A percentile compares a stretch with the other conserved stretches of the same genome.
These are phyloP conservation scores for Pseudogymnoascus sp. DNA, from an alignment of 2,329 filamentous ascomycete species.

Conservation along the genomic window DNA sequence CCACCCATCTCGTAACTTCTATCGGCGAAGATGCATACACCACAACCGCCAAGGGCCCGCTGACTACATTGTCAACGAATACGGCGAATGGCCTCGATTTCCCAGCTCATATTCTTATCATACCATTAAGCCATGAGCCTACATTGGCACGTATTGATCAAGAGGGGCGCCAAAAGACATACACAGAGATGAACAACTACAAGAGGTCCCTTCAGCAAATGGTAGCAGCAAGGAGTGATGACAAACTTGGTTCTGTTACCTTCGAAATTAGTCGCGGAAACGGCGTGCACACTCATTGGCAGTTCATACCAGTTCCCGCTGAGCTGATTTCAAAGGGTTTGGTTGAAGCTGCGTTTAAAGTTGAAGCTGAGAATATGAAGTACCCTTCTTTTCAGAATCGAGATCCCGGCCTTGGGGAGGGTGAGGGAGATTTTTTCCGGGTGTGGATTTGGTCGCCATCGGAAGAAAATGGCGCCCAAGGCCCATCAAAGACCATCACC, in stretches of 20 bases:
- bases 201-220: constrained; percentile 69
- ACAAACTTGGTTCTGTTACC: constrained; percentile 70
- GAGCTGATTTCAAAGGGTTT: constrained; percentile 62
- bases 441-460: constrained; percentile 64
- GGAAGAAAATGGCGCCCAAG: constrained; percentile 33
- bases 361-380: constrained; percentile 69
- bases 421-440: constrained; percentile 64
- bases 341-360: constrained; percentile 80
- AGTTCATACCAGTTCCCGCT: constrained; percentile 70
- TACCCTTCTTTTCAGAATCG: constrained; percentile 43
- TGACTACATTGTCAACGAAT: constrained; percentile 65
- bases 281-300: constrained; percentile 89
- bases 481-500: constrained; percentile 56
- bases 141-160: constrained; percentile 59
- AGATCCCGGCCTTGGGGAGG: constrained; percentile 42
- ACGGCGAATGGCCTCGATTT: constrained; percentile 55
- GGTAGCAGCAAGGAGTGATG: constrained; percentile 47
- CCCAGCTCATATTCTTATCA: constrained; percentile 82
- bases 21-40: constrained; percentile 84
- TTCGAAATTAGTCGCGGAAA: constrained; percentile 82
- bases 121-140: constrained; percentile 74
- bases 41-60: constrained; percentile 84
- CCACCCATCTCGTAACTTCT: constrained; percentile 79
- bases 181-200: constrained; percentile 76
- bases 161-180: constrained; percentile 48